Evolutionary conservation across 177 flowering plant species (phyloP).

Genomic region (Viscum album): DNA sequence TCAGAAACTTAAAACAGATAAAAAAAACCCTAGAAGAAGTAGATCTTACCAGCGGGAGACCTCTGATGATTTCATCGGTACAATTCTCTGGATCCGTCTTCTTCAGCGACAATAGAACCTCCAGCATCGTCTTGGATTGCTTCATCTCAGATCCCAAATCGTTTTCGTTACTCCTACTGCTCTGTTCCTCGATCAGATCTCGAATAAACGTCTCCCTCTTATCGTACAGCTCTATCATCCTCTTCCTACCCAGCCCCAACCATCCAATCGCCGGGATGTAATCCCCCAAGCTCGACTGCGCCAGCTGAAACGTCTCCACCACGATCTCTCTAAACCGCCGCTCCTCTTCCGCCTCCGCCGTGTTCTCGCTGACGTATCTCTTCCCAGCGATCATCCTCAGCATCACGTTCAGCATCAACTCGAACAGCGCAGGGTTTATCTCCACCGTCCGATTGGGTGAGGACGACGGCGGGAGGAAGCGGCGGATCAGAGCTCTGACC

Average conservation of each 20-base stretch:
- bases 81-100: constrained; percentile 20
- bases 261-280: neutral
- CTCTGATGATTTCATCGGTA: constrained; percentile 23
- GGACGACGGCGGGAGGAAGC: neutral
- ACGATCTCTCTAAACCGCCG: neutral
- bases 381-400: neutral
- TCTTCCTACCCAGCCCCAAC: neutral
- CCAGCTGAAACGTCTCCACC: neutral
- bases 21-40: no score
- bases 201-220: neutral
- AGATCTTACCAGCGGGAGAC: constrained; percentile 10
- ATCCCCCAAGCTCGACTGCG: neutral
- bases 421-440: neutral
- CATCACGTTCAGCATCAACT: neutral
- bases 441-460: no score
- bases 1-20: no score
- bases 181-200: neutral
- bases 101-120: constrained; percentile 20
- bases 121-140: no score
- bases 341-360: neutral
- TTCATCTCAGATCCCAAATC: no score
- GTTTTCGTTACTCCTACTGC: neutral
- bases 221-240: neutral
- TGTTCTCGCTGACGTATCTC: neutral
- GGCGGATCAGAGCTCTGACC: neutral